phyloP scores from a whole-genome alignment of 2,329 filamentous ascomycete genomes.

The Huntiella abstrusa region DNA sequence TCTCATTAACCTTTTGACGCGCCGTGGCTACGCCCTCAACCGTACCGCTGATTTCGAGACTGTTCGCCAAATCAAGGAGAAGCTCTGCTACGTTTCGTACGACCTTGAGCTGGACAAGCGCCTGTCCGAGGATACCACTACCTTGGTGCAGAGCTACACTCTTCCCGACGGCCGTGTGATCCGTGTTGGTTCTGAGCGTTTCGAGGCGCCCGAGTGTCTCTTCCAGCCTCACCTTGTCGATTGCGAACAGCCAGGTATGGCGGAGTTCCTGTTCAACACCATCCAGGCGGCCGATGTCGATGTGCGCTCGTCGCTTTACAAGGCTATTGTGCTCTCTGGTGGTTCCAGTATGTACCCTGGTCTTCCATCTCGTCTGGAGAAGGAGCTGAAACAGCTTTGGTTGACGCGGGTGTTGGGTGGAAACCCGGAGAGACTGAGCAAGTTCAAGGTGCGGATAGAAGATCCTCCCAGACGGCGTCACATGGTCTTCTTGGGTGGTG shows the following conservation, averaged over 20 bases:
- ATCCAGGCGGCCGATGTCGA: constrained; percentile 94
- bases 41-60: constrained; percentile 98
- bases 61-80: constrained; percentile 98
- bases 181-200: constrained; percentile 86
- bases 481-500: constrained; percentile 98
- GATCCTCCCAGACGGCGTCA: constrained; percentile 88
- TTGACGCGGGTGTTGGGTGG: constrained; percentile 76
- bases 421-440: constrained; percentile 83
- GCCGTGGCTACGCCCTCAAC: constrained; percentile 91
- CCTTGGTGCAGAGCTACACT: constrained; percentile 93
- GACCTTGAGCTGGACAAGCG: constrained; percentile 92
- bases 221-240: constrained; percentile 98
- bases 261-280: constrained; percentile 96
- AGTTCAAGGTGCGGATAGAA: constrained; percentile 99
- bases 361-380: constrained; percentile 82
- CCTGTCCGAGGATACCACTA: constrained; percentile 90
- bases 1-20: constrained; percentile 81
- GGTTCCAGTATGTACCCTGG: constrained; percentile 99
- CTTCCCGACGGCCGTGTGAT: constrained; percentile 92
- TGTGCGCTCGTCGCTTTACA: constrained; percentile 82
- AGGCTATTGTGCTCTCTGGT: constrained; percentile 89
- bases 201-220: constrained; percentile 92
- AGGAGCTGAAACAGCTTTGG: constrained; percentile 98
- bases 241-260: constrained; percentile 90
- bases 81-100: constrained; percentile 98